Conservation (phyloP, 495 filamentous ascomycete species). For the Tuber umbilicatum region DNA sequence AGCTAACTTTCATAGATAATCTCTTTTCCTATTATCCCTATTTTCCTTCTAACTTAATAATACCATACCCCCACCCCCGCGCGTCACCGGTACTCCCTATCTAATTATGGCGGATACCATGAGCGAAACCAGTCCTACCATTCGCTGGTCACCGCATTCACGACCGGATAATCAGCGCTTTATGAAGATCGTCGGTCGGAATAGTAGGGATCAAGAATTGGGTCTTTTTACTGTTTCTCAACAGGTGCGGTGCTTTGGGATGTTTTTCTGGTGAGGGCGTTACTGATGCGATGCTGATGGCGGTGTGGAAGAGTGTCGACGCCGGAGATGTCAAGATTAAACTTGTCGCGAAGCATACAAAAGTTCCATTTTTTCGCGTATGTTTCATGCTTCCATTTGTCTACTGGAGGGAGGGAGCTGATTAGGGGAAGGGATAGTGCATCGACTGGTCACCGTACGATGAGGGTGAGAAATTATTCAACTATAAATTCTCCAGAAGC, state of each 20-base stretch:
- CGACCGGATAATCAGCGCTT: constrained; percentile 60
- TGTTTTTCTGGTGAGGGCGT: not conserved
- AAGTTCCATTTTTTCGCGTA: constrained; percentile 77
- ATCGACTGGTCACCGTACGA: constrained; percentile 90
- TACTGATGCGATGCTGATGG: not conserved
- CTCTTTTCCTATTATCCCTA: not conserved
- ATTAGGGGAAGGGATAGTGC: constrained; percentile 19
- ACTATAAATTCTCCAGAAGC: not conserved
- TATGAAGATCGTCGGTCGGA: constrained; percentile 57
- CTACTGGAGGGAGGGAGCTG: not conserved
- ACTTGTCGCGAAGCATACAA: constrained; percentile 63
- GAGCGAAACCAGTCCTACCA: constrained; percentile 22
- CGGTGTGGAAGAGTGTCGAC: not conserved
- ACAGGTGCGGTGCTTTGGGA: constrained; percentile 42
- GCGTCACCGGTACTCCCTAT: not conserved
- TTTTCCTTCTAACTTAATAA: not conserved
- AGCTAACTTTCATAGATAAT: constrained; percentile 3
- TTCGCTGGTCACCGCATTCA: constrained; percentile 80
- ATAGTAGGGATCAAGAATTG: constrained; percentile 70
- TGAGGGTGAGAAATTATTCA: constrained; percentile 34
- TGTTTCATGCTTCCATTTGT: constrained; percentile 6
- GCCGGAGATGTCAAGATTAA: constrained; percentile 57
- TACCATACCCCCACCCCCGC: not conserved
- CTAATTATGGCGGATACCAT: constrained; percentile 9
- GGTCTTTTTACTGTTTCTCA: constrained; percentile 67